Evolutionary conservation across 345 rosid genomes (phyloP).

Genomic region (Sapria himalayana): DNA sequence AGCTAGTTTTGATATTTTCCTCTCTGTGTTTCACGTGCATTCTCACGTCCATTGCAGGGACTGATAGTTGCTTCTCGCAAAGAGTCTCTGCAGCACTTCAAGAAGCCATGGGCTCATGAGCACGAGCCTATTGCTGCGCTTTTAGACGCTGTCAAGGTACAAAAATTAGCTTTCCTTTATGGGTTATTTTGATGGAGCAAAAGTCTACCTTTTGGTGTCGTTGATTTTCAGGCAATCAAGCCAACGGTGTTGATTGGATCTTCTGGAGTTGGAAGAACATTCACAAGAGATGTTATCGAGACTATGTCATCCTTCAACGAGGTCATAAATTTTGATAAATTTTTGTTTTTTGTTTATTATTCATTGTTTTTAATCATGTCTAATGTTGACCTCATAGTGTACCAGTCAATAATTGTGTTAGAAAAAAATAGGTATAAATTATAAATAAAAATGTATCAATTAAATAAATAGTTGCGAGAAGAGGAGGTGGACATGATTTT

Average conservation of each 20-base stretch:
- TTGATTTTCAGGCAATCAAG: conserved; percentile 43
- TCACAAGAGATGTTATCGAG: conserved; percentile 79
- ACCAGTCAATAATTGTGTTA: too few relatives aligned
- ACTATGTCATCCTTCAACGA: conserved; percentile 64
- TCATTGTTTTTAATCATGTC: too few relatives aligned
- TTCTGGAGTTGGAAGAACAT: conserved; percentile 80
- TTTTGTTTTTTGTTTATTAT: too few relatives aligned
- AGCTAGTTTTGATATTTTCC: too few relatives aligned
- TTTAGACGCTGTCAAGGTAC: conserved; percentile 56
- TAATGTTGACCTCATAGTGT: too few relatives aligned
- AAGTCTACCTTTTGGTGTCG: background rate
- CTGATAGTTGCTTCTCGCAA: conserved; percentile 51
- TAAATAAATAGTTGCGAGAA: too few relatives aligned
- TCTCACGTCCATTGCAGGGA: conserved; percentile 36
- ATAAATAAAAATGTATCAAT: too few relatives aligned
- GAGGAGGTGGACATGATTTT: too few relatives aligned
- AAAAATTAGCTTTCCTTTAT: conserved; percentile 6
- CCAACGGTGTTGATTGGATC: conserved; percentile 88
- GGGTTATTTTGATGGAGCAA: too few relatives aligned
- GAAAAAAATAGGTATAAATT: too few relatives aligned
- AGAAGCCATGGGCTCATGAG: conserved; percentile 90
- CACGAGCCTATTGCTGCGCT: conserved; percentile 57
- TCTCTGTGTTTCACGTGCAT: background rate
- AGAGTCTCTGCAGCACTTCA: conserved; percentile 78
- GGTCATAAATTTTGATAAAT: too few relatives aligned